Base-by-base conservation (phyloP, 2,329 filamentous ascomycete genomes). In the Penicillium crustosum region DNA sequence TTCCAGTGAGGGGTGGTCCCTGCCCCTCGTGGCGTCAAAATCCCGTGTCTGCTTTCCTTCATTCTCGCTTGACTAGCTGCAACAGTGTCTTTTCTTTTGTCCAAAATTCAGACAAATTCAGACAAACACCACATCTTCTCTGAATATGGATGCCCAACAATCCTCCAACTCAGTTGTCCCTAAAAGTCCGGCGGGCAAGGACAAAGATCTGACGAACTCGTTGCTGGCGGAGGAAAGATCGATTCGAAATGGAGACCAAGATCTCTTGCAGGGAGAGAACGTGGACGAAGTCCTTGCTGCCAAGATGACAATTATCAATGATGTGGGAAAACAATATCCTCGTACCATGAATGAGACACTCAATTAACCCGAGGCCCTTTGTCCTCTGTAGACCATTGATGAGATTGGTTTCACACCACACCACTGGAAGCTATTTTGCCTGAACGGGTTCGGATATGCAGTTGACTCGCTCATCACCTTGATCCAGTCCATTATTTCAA, bases 361-460 rank as follows among this genome's bases (percentile, higher is more conserved):
- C 29, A 23, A 33, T 17, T 47, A 33, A 47, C 29, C 13, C 19
- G 12, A 17, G 44, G 19, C 13, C 7, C n/a, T 21, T 33, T 47
- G n/a, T 47, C 44, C 27, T 19, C 25, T 13, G 25, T 36, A 66
- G 58, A 50, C 75, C 8, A 78, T 79, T 47, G 83, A 86, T 64
- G 80, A 86, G 63, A 85, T 87, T 59, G 84, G 84, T 13, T 85
- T 83, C 79, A 87, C 84, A 0, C 71, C 72, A 0, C 86, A 82
- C 64, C 84, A 87, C 61, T 77, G 78, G 68, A 86, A 86, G 69
- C 74, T 87, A 0, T 86, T 86, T 71, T 81, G 82, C 63, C 76
- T 87, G 47, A 86, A 86, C 62, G 84, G 85, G 7, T 86, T 86
- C 61, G 84, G 84, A 55, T 82, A 77, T 61, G 72, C 70, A 0